Conservation (phyloP, 1,139 yeast genomes). For the Hemisphaericaspora lyxosophila region DNA sequence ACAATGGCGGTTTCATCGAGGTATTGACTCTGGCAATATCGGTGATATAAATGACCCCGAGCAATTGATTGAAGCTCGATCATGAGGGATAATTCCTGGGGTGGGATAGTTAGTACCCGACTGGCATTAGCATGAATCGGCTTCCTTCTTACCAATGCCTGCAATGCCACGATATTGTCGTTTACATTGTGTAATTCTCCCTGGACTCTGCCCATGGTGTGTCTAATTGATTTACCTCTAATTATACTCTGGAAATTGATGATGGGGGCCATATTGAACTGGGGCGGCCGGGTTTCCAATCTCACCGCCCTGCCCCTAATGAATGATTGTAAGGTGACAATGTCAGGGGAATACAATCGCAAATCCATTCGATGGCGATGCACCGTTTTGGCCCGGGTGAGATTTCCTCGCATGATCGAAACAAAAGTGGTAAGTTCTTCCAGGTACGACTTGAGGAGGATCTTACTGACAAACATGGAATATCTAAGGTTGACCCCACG, state of each 20-base stretch:
- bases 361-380: constrained; percentile 43
- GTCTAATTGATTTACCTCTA: constrained; percentile 28
- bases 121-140: constrained; percentile 22
- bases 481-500: constrained; percentile 68
- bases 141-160: constrained; percentile 30
- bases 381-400: constrained; percentile 32
- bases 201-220: constrained; percentile 8
- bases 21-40: constrained; percentile 17
- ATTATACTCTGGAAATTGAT: constrained; percentile 26
- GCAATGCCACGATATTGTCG: constrained; percentile 22
- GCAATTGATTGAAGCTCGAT: constrained; percentile 36
- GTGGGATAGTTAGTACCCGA: constrained; percentile 24
- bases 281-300: constrained; percentile 14
- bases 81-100: constrained; percentile 24
- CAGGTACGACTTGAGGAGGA: constrained; percentile 55
- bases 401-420: constrained; percentile 44
- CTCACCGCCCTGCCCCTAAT: constrained; percentile 29
- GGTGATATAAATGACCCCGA: constrained; percentile 28
- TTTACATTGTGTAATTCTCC: constrained; percentile 12
- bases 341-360: constrained; percentile 24
- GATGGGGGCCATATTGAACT: constrained; percentile 14
- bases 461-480: constrained; percentile 57
- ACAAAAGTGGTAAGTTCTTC: constrained; percentile 42
- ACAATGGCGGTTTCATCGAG: constrained; percentile 20
- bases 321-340: constrained; percentile 38